These are phyloP conservation scores for Alternaria ethzedia DNA, from an alignment of 2,329 filamentous ascomycete genomes.

Conservation along the genomic window DNA sequence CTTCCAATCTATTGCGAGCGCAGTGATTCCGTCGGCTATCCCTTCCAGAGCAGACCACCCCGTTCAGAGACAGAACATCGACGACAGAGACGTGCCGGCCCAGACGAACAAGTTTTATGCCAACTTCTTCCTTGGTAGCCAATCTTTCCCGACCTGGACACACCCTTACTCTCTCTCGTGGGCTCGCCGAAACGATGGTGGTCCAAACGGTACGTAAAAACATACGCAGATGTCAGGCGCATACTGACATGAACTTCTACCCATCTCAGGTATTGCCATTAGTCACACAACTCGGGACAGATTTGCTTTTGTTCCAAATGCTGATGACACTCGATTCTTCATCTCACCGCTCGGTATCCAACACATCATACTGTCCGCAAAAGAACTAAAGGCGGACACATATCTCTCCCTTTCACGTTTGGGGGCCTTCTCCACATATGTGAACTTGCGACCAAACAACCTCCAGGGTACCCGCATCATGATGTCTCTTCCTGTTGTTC, in stretches of 20 bases:
- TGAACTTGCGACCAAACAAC: conserved; percentile 65
- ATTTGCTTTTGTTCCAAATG: conserved; percentile 56
- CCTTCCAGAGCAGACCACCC: conserved; percentile 48
- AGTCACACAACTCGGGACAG: conserved; percentile 76
- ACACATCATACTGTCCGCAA: conserved; percentile 79
- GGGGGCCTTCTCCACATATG: conserved; percentile 66
- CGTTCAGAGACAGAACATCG: conserved; percentile 48
- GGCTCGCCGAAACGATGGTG: conserved; percentile 59
- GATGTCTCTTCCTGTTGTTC: conserved; percentile 80
- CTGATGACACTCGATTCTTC: conserved; percentile 67
- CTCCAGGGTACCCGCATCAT: conserved; percentile 59
- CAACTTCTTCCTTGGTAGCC: conserved; percentile 79
- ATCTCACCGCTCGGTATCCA: conserved; percentile 85
- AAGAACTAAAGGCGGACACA: conserved; percentile 71
- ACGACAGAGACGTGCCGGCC: conserved; percentile 56
- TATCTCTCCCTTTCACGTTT: conserved; percentile 60
- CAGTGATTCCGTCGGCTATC: conserved; percentile 49
- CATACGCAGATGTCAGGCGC: background rate
- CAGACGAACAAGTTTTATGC: conserved; percentile 75
- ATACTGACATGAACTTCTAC: background rate
- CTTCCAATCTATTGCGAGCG: conserved; percentile 52
- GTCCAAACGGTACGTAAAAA: conserved; percentile 69
- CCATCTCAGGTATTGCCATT: conserved; percentile 63
- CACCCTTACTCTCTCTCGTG: conserved; percentile 64
- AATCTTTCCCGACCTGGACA: conserved; percentile 72